Conservation (phyloP, 768 basidiomycete genomes). For the Termitomyces sp. region DNA sequence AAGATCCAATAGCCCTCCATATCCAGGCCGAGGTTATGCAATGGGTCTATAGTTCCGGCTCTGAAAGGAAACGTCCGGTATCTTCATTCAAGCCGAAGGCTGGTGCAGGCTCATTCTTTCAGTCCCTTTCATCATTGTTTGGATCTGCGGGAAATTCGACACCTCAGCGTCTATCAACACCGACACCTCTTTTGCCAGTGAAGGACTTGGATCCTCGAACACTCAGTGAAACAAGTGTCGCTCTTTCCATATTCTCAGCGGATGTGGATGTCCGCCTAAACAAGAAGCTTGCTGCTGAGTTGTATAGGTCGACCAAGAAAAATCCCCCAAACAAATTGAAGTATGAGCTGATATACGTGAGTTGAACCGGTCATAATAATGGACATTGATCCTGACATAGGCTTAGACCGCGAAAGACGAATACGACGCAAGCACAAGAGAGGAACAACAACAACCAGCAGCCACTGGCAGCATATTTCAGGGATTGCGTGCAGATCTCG, state of each 20-base stretch:
- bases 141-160: constrained; percentile 30
- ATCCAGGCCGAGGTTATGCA: constrained; percentile 82
- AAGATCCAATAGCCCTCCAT: constrained; percentile 46
- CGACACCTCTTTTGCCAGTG: constrained; percentile 28
- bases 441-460: constrained; percentile 54
- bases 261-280: constrained; percentile 60
- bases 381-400: background rate
- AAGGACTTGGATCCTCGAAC: constrained; percentile 29
- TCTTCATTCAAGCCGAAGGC: constrained; percentile 28
- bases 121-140: constrained; percentile 31
- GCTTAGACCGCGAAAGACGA: constrained; percentile 75
- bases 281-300: constrained; percentile 63
- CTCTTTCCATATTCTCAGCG: constrained; percentile 61
- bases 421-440: constrained; percentile 66
- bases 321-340: constrained; percentile 72
- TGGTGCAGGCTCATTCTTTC: constrained; percentile 37
- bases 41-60: constrained; percentile 66
- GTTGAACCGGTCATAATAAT: constrained; percentile 16
- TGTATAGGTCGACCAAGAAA: constrained; percentile 93
- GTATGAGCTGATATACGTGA: constrained; percentile 82
- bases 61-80: constrained; percentile 45
- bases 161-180: constrained; percentile 30
- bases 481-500: constrained; percentile 81
- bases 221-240: constrained; percentile 48
- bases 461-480: constrained; percentile 80